Percentiles rank a stretch among this genome's conserved stretches.
Conservation (phyloP, 768 basidiomycete species). For the Paxillus involutus region DNA sequence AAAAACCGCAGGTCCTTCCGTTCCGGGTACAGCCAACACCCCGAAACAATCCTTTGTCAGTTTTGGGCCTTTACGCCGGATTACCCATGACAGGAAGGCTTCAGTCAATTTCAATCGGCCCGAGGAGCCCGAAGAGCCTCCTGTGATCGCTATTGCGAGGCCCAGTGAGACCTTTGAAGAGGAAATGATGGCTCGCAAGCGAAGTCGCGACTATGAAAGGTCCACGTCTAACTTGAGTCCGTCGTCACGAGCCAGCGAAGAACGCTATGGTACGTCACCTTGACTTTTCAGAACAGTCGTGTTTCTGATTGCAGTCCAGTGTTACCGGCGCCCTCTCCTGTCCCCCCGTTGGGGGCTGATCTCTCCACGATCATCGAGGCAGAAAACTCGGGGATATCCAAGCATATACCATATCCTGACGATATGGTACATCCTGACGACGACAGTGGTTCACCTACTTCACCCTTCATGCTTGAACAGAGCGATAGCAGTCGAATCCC, state of each 20-base stretch:
- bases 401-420: slow-evolving; percentile 39
- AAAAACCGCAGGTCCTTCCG: slow-evolving; percentile 34
- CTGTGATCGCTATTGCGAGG: slow-evolving; percentile 34
- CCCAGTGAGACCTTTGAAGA: slow-evolving; percentile 27
- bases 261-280: slow-evolving; percentile 28
- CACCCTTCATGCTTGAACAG: slow-evolving; percentile 24
- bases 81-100: slow-evolving; percentile 44
- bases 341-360: slow-evolving; percentile 45
- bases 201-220: slow-evolving; percentile 27
- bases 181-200: slow-evolving; percentile 30
- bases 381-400: slow-evolving; percentile 68
- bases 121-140: slow-evolving; percentile 20
- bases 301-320: slow-evolving; percentile 12
- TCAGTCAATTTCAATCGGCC: slow-evolving; percentile 20
- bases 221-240: slow-evolving; percentile 26
- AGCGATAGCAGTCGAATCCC: slow-evolving; percentile 11
- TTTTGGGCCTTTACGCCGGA: slow-evolving; percentile 58
- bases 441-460: slow-evolving; percentile 15
- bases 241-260: slow-evolving; percentile 38
- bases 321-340: slow-evolving; percentile 31
- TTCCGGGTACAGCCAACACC: slow-evolving; percentile 25
- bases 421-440: slow-evolving; percentile 13
- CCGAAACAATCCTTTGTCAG: slow-evolving; percentile 34
- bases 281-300: neutral
- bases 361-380: slow-evolving; percentile 78